Evolutionary conservation across 164 flowering plant genomes (phyloP), one percentile per base, ranked within the genome.

Genomic region (Chimonanthus salicifolius): DNA sequence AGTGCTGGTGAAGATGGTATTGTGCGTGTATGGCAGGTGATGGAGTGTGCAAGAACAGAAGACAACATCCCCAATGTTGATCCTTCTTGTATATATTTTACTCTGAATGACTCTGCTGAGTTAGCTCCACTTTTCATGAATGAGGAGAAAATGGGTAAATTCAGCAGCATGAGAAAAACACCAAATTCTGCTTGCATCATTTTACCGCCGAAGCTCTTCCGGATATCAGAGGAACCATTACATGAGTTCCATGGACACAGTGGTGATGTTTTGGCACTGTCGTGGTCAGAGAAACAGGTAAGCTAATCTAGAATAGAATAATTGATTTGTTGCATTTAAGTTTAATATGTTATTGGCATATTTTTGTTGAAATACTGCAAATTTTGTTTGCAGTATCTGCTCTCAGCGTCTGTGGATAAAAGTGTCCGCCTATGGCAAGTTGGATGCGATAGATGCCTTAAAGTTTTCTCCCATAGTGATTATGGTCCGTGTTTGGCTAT

Each of bases 231-330:
- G 79, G 85, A 83, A 70, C 98, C 99, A 72, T 66, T 95, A 73
- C 97, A 90, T 69, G 97, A 89, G 80, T 90, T 90, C 72, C 82
- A 67, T 73, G 99, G 99, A 18, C 99, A 95, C 78, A 74, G 20
- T 43, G 89, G 86, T 5, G 89, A 88, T 69, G 81, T 95, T 50
- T 85, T 93, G 83, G 98, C 93, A 79, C 89, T 95, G 11, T 92
- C 98, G 2, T 95, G 99, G 99, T 93, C 99, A 5, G 85, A 81
- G 64, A 84, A 84, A 70, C 87, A 93, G 90, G 99, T 95, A 74
- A 80, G 94, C 80, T 15, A 65, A 6, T 64, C 73, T 4, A 46
- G 66, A 67, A 63, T 44, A 54, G 16, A 54, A 9, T 54, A 54
- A n/a, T 54, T 54, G 16, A n/a, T 54, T 6, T 54, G 11, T 54